These are phyloP conservation scores for Cucurbitaria berberidis DNA, from an alignment of 2,329 filamentous ascomycete genomes.

Conservation along the genomic window DNA sequence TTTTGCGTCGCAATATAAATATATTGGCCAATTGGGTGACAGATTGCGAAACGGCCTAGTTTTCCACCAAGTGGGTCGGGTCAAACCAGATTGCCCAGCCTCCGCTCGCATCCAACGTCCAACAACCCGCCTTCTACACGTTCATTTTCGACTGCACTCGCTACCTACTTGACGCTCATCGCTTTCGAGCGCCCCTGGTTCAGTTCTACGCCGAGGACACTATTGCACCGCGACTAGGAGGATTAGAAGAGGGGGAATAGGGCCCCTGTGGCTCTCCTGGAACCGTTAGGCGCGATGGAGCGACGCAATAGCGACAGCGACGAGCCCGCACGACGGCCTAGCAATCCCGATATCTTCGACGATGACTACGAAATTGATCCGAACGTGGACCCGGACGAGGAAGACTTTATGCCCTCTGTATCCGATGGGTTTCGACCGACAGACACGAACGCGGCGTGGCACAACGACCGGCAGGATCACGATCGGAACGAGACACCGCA, in stretches of 20 bases:
- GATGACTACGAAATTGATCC: slow-evolving; percentile 55
- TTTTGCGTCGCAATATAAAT: too few relatives aligned
- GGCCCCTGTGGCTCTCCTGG: slow-evolving; percentile 39
- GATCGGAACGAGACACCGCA: slow-evolving; percentile 31
- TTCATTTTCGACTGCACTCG: slow-evolving; percentile 26
- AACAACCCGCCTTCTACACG: slow-evolving; percentile 32
- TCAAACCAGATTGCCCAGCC: slow-evolving; percentile 25
- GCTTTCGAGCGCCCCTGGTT: slow-evolving; percentile 19
- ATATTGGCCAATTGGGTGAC: slow-evolving; percentile 13
- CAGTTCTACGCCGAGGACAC: slow-evolving; percentile 14
- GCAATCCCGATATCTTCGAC: slow-evolving; percentile 55
- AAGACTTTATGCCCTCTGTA: slow-evolving; percentile 52
- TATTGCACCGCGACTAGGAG: slow-evolving; percentile 26
- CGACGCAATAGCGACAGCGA: slow-evolving; percentile 44
- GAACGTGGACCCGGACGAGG: slow-evolving; percentile 46
- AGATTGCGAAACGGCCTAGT: slow-evolving; percentile 13
- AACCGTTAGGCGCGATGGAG: slow-evolving; percentile 47
- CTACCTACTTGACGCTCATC: slow-evolving; percentile 14
- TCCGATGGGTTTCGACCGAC: slow-evolving; percentile 55
- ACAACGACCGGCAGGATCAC: slow-evolving; percentile 31
- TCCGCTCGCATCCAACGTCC: slow-evolving; percentile 19
- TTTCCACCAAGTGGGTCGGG: slow-evolving; percentile 22
- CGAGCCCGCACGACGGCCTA: slow-evolving; percentile 35
- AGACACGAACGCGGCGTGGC: slow-evolving; percentile 27
- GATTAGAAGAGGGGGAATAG: slow-evolving; percentile 31